These are phyloP conservation scores for Setaria viridis DNA, from an alignment of 202 grass and related monocot species.

Conservation along the genomic window DNA sequence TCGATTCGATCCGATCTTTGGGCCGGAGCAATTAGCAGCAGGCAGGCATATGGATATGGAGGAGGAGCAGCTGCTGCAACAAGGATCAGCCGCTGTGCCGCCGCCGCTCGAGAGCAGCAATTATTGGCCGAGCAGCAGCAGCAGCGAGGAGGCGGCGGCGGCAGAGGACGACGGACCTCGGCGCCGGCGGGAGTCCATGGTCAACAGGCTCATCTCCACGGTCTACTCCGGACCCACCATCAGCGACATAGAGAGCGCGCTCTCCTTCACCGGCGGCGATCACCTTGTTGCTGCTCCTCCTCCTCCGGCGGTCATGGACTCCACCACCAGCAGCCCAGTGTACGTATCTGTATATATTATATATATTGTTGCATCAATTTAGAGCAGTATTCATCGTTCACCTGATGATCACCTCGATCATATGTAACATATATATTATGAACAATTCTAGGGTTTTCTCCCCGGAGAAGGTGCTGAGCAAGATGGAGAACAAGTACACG, in stretches of 20 bases:
- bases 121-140: neutral
- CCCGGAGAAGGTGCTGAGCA: constrained; percentile 75
- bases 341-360: too few species aligned
- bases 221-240: constrained; percentile 92
- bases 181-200: constrained; percentile 60
- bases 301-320: too few species aligned
- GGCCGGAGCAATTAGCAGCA: too few species aligned
- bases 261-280: constrained; percentile 52
- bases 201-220: constrained; percentile 86
- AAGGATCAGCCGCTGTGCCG: too few species aligned
- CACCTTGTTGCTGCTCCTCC: too few species aligned
- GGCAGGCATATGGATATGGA: too few species aligned
- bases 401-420: too few species aligned
- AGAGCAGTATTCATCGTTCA: too few species aligned
- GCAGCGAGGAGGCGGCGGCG: constrained; percentile 4
- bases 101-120: neutral
- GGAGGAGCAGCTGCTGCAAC: neutral
- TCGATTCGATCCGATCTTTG: too few species aligned
- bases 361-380: too few species aligned
- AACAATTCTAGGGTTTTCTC: constrained; percentile 49
- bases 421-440: too few species aligned
- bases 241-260: constrained; percentile 80
- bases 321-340: too few species aligned
- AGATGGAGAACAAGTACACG: constrained; percentile 97
- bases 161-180: neutral